These are phyloP conservation scores for Rossbeevera mucosa DNA, from an alignment of 768 basidiomycete genomes.

Conservation along the genomic window DNA sequence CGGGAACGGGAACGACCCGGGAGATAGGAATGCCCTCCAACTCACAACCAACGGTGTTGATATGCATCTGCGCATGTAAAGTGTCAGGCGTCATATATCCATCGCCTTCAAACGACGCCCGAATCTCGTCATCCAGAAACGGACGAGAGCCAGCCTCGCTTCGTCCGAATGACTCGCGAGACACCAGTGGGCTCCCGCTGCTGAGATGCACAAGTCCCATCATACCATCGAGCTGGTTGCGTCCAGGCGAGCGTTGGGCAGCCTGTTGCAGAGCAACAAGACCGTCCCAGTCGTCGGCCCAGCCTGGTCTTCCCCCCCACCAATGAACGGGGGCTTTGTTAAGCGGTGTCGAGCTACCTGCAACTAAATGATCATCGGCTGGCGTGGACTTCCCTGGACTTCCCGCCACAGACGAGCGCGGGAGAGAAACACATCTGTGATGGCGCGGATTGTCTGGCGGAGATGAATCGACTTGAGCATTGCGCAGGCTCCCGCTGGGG, in stretches of 20 bases:
- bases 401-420: background rate
- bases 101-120: constrained; percentile 14
- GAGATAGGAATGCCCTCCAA: constrained; percentile 4
- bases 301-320: constrained; percentile 17
- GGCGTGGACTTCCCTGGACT: background rate
- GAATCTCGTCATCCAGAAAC: constrained; percentile 21
- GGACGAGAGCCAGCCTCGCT: background rate
- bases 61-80: background rate
- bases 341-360: constrained; percentile 10
- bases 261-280: background rate
- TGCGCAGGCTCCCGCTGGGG: constrained; percentile 3
- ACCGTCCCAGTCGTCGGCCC: constrained; percentile 19
- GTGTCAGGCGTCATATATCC: background rate
- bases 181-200: background rate
- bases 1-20: constrained; percentile 6
- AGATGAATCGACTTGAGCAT: background rate
- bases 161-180: constrained; percentile 6
- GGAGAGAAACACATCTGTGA: constrained; percentile 8
- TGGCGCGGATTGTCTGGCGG: background rate
- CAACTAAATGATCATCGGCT: background rate
- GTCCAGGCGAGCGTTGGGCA: background rate
- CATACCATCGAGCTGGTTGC: background rate
- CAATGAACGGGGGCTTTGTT: constrained; percentile 18
- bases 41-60: background rate
- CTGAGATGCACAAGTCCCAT: background rate